Evolutionary conservation across 805 yeast genomes (phyloP).

Genomic region (Cyberlindnera bimundalis): DNA sequence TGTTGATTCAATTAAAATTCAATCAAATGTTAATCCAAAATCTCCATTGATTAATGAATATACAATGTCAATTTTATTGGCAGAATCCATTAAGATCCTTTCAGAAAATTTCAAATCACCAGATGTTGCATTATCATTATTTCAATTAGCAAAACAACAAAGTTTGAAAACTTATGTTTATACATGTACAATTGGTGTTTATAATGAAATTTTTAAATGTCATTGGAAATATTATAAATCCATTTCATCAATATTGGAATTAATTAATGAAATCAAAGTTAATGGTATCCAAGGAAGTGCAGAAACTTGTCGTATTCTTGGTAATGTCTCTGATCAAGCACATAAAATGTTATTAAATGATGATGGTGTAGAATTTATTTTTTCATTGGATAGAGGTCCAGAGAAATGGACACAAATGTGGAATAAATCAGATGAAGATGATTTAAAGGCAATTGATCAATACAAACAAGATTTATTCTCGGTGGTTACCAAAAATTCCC

Average conservation of each 20-base stretch:
- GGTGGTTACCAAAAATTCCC: constrained; percentile 1
- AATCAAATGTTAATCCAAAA: constrained; percentile 4
- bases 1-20: constrained; percentile 1
- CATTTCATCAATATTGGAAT: constrained; percentile 30
- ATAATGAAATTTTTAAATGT: constrained; percentile 34
- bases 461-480: constrained; percentile 11
- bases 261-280: constrained; percentile 38
- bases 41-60: constrained; percentile 15
- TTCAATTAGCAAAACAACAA: constrained; percentile 32
- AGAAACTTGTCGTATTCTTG: constrained; percentile 27
- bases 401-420: constrained; percentile 17
- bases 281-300: constrained; percentile 38
- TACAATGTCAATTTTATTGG: constrained; percentile 16
- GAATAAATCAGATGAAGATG: constrained; percentile 19
- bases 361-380: constrained; percentile 2
- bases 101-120: constrained; percentile 13
- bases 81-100: constrained; percentile 10
- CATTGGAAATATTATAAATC: constrained; percentile 39
- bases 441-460: constrained; percentile 11
- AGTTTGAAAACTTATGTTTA: constrained; percentile 33
- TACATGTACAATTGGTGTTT: constrained; percentile 37
- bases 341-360: constrained; percentile 11
- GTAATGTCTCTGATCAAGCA: constrained; percentile 11
- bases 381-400: constrained; percentile 10
- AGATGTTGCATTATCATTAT: constrained; percentile 32